These are phyloP conservation scores for Aspergillus eucalypticola DNA, from an alignment of 2,329 filamentous ascomycete genomes.

Conservation along the genomic window DNA sequence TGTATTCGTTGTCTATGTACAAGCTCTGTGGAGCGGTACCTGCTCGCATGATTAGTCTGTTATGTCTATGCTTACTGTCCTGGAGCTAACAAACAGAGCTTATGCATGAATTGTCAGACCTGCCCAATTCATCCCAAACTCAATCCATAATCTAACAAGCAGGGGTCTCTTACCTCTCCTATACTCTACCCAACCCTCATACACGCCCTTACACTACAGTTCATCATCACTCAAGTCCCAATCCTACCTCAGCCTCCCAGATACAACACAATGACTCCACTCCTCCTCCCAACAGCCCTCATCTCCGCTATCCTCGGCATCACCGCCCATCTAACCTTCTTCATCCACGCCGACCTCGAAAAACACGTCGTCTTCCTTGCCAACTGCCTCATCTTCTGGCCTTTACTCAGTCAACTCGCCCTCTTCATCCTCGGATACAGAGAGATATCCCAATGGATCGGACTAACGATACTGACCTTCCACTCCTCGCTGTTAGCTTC, in stretches of 20 bases:
- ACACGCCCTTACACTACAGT: too few species aligned
- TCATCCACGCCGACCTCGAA: conserved; percentile 12
- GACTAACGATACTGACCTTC: not conserved
- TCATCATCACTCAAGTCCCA: too few species aligned
- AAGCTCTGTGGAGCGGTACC: too few species aligned
- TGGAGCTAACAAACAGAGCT: too few species aligned
- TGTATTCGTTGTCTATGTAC: too few species aligned
- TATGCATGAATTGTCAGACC: too few species aligned
- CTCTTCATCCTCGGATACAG: not conserved
- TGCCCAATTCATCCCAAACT: too few species aligned
- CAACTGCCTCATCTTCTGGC: not conserved
- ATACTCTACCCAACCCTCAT: too few species aligned
- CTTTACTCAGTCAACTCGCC: not conserved
- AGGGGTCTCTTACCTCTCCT: too few species aligned
- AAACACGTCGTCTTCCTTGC: not conserved
- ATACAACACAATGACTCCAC: not conserved
- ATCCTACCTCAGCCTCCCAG: not conserved
- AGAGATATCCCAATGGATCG: not conserved
- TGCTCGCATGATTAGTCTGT: too few species aligned
- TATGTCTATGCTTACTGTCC: too few species aligned
- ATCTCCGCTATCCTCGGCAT: not conserved
- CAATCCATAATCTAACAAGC: too few species aligned
- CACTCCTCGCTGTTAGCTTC: not conserved
- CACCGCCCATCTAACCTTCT: not conserved
- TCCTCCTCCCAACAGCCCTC: not conserved